A percentile compares a stretch with the other conserved stretches of the same genome.
Conservation (phyloP, 2,329 filamentous ascomycete genomes). For the Colletotrichum euphorbiae region DNA sequence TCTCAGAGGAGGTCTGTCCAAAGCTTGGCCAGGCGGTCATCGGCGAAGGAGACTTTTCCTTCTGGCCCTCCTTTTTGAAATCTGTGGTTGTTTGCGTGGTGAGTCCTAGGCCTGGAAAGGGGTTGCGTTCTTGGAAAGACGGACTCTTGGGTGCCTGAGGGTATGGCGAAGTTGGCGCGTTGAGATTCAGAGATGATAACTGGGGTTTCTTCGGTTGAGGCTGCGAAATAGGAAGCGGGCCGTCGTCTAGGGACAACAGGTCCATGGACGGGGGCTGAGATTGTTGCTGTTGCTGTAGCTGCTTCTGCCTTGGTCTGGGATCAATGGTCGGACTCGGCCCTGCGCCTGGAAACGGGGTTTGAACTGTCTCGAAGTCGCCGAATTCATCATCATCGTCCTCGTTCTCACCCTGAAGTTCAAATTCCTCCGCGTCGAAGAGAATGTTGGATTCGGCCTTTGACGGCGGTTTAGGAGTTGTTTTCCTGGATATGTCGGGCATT, state of each 20-base stretch:
- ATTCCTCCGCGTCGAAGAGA: slow-evolving; percentile 74
- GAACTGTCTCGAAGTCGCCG: slow-evolving; percentile 69
- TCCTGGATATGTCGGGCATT: slow-evolving; percentile 8
- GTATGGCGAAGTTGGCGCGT: slow-evolving; percentile 51
- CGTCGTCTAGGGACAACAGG: slow-evolving; percentile 54
- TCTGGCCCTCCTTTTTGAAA: slow-evolving; percentile 47
- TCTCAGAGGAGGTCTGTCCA: slow-evolving; percentile 40
- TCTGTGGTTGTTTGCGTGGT: slow-evolving; percentile 54
- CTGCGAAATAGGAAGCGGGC: slow-evolving; percentile 43
- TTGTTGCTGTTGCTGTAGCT: slow-evolving; percentile 27
- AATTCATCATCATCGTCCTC: slow-evolving; percentile 64
- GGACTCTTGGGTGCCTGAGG: slow-evolving; percentile 63
- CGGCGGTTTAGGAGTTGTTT: slow-evolving; percentile 10
- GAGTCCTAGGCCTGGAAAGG: slow-evolving; percentile 62
- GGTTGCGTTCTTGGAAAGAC: slow-evolving; percentile 65
- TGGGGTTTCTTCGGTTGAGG: slow-evolving; percentile 46
- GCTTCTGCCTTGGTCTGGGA: slow-evolving; percentile 42
- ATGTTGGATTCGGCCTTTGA: slow-evolving; percentile 61
- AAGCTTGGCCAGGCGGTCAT: slow-evolving; percentile 60
- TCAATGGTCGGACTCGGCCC: slow-evolving; percentile 26
- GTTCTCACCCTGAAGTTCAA: slow-evolving; percentile 55
- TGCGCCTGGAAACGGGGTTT: slow-evolving; percentile 35
- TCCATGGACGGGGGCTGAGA: slow-evolving; percentile 50
- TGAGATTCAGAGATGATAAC: slow-evolving; percentile 50
- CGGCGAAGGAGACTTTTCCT: slow-evolving; percentile 53